Base-by-base conservation (phyloP, 345 rosid species). In the Citrus hindsii region DNA sequence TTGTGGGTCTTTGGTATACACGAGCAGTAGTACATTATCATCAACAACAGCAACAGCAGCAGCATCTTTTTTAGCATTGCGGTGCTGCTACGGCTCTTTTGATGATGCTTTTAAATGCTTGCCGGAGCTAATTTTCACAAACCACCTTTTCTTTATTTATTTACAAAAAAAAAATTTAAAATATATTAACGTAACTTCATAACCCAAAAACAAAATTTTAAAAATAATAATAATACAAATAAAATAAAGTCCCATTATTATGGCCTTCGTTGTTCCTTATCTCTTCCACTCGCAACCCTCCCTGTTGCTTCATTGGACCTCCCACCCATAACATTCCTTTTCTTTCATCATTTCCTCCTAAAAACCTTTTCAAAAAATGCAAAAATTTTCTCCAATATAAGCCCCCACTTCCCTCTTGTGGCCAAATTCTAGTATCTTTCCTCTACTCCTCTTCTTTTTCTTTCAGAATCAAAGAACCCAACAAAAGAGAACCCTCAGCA, bases 1-100 rank as follows among this genome's bases (percentile, higher is more conserved):
- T 10, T 55, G 35, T 33, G 46, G 35, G 64, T 24, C 35, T 13
- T 65, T 19, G 62, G 53, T 55, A 35, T 46, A 42, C 42, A 63
- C 77, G 28, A 63, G 30, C 63, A n/a, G 73, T 67, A 67, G 73
- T 67, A 67, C 73, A 66, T 24, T 66, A 76, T 56, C 77, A 66
- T 58, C 75, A n/a, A 16, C 73, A 69, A 27, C 60, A 48, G 25
- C 74, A 71, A 22, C 42, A 19, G 33, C 61, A 48, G 53, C 51
- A 37, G 66, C 82, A 68, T 77, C 76, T 73, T 68, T 84, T 76
- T 80, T 71, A 56, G 82, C 84, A 79, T 90, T 86, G 86, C 92
- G 88, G 91, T 80, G 84, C 88, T 86, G 80, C 82, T 80, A 92
- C 93, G 93, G 77, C 90, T 86, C 87, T 75, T 75, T 77, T n/a